A percentile compares a stretch with the other conserved stretches of the same genome.
phyloP scores from a whole-genome alignment of 192 early-diverging fungal genomes.

The Coemansia sp. region DNA sequence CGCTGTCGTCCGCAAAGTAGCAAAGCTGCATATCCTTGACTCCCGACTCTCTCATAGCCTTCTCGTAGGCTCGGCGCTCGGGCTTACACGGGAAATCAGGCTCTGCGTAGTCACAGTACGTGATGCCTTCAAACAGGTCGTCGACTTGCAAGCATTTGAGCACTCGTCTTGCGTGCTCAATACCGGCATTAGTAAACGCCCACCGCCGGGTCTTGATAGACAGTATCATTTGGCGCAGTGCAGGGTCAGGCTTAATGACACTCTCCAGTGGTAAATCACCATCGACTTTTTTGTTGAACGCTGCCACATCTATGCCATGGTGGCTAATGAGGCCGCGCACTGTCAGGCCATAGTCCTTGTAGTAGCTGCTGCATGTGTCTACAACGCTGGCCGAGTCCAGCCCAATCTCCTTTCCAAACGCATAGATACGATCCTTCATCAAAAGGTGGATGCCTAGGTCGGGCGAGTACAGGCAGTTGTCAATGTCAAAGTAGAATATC shows the following conservation, averaged over 20 bases:
- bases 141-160: conserved; percentile 63
- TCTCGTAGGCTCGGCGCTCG: conserved; percentile 53
- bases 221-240: conserved; percentile 65
- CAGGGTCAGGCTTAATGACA: conserved; percentile 61
- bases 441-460: conserved; percentile 55
- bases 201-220: conserved; percentile 62
- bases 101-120: conserved; percentile 71
- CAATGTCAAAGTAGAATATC: conserved; percentile 80
- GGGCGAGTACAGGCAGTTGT: conserved; percentile 74
- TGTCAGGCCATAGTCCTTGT: conserved; percentile 71
- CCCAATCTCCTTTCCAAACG: conserved; percentile 61
- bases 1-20: conserved; percentile 79
- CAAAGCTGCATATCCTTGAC: conserved; percentile 59
- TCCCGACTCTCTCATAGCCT: conserved; percentile 70
- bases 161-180: conserved; percentile 69
- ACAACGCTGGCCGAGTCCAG: conserved; percentile 58
- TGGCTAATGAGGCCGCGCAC: conserved; percentile 70
- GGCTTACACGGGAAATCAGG: conserved; percentile 78
- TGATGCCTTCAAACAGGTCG: conserved; percentile 76
- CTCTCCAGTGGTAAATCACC: conserved; percentile 66
- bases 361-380: conserved; percentile 61
- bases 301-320: conserved; percentile 66
- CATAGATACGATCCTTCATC: conserved; percentile 66
- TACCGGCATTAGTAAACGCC: conserved; percentile 80
- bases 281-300: conserved; percentile 71